These are phyloP conservation scores for Pseudogymnoascus sp. DNA, from an alignment of 2,329 filamentous ascomycete species.

Conservation along the genomic window DNA sequence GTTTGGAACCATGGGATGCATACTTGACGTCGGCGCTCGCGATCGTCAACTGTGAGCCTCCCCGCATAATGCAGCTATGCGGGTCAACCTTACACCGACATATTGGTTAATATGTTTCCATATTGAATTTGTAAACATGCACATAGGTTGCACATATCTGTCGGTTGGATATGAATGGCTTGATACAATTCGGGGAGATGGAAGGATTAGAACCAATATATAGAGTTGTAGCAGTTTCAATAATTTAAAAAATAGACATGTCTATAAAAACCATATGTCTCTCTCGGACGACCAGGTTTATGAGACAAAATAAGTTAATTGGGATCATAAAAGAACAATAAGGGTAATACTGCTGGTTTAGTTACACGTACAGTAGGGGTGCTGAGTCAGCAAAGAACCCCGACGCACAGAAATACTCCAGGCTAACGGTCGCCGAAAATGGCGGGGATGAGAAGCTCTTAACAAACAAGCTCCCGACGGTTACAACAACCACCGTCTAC, in stretches of 20 bases:
- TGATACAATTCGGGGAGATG: not conserved
- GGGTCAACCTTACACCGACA: not conserved
- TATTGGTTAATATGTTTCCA: not conserved
- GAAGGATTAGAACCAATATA: not conserved
- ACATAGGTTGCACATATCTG: slow-evolving; percentile 5
- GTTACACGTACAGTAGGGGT: slow-evolving; percentile 3
- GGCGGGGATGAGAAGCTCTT: slow-evolving; percentile 6
- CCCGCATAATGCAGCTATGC: not conserved
- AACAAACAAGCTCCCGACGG: slow-evolving; percentile 7
- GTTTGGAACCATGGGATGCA: not conserved
- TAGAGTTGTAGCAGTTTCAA: not conserved
- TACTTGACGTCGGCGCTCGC: not conserved
- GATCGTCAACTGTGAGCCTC: not conserved
- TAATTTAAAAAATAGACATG: not conserved
- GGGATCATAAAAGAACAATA: not conserved
- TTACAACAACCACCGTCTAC: slow-evolving; percentile 13
- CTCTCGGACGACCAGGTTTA: not conserved
- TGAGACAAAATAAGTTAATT: not conserved
- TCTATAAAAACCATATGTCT: not conserved
- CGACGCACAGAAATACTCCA: slow-evolving; percentile 3
- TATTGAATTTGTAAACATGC: not conserved
- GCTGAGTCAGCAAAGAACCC: slow-evolving; percentile 2
- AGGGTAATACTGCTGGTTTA: not conserved
- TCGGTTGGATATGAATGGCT: not conserved
- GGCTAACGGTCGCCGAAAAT: slow-evolving; percentile 7